Conservation (phyloP, 192 early-diverging fungal species). For the Gryganskiella cystojenkinii region DNA sequence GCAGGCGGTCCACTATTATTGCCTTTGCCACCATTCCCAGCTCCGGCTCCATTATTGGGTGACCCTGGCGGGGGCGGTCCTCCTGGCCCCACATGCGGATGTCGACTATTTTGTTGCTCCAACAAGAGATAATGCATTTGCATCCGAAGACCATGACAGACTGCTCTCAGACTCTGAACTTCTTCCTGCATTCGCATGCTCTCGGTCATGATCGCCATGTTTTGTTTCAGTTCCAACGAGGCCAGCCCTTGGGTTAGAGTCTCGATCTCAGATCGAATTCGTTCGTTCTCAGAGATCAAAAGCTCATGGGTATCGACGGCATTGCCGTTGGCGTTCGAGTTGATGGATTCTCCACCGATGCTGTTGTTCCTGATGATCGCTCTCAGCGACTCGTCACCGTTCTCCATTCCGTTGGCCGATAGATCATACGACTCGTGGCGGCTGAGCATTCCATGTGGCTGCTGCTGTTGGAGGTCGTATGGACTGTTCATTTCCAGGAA, state of each 20-base stretch:
- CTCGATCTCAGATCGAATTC: slow-evolving; percentile 65
- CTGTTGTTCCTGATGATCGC: slow-evolving; percentile 23
- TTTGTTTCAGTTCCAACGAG: slow-evolving; percentile 73
- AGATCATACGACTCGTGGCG: slow-evolving; percentile 21
- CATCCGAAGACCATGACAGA: slow-evolving; percentile 74
- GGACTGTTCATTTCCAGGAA: slow-evolving; percentile 24
- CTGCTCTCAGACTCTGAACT: slow-evolving; percentile 68
- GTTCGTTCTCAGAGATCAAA: slow-evolving; percentile 63
- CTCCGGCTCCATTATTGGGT: slow-evolving; percentile 11
- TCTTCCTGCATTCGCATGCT: slow-evolving; percentile 75
- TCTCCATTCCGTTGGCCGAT: background rate
- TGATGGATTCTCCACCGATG: slow-evolving; percentile 37
- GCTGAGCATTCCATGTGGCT: background rate
- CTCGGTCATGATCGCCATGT: slow-evolving; percentile 75
- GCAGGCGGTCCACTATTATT: background rate
- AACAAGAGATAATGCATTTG: slow-evolving; percentile 75
- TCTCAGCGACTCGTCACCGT: slow-evolving; percentile 18
- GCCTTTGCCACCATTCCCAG: slow-evolving; percentile 11
- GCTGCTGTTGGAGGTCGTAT: slow-evolving; percentile 6
- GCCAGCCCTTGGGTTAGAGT: slow-evolving; percentile 63
- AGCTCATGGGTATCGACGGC: slow-evolving; percentile 49
- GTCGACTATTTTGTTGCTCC: slow-evolving; percentile 51
- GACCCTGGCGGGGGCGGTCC: slow-evolving; percentile 37
- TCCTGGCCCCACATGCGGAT: slow-evolving; percentile 8
- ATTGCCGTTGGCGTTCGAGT: slow-evolving; percentile 3